Base-by-base conservation (phyloP, 805 yeast species). In the Lipomyces starkeyi region DNA sequence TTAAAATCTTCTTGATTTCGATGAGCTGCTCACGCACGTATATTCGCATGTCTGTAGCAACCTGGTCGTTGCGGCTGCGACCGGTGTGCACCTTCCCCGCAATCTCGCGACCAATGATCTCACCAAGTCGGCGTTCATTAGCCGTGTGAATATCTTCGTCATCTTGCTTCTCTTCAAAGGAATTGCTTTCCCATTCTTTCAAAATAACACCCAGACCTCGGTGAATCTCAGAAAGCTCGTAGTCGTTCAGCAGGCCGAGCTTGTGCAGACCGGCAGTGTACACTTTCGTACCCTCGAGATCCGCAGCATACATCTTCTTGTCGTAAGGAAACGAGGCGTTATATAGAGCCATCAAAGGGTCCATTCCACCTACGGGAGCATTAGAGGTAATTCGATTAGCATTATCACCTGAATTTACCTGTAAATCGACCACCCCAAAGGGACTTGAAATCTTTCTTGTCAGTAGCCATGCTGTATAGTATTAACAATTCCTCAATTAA, bases 41-140 rank as follows among this genome's bases (percentile, higher is more conserved):
- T 34, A 95, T 87, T 80, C 99, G 86, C 97, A 95, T 91, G 78
- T 95, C 99, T n/a, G 98, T 94, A 58, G 97, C 99, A 62, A 93
- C 98, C 83, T 95, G 99, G 79, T 95, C 99, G 77, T 95, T 95
- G 85, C 99, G 88, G 59, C 97, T 91, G 78, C 99, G 88, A 70
- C 99, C 99, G n/a, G 99, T 95, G 79, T 95, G 99, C 37, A 95
- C 98, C 76, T 95, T 95, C 54, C 99, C 99, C 17, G 98, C 91
- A 77, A 95, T 94, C 64, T 87, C 88, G 75, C 88, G 88, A 65
- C 99, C 99, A 75, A 95, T 95, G 63, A 95, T 82, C 81, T 95
- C 99, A 61, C 99, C 99, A 71, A 95, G 83, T 76, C 99, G 86
- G 82, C 99, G 91, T 82, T 95, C 99, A 78, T 95, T 95, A 57